Base-by-base conservation (phyloP, 2,329 filamentous ascomycete genomes). In the Penicillium sp. region DNA sequence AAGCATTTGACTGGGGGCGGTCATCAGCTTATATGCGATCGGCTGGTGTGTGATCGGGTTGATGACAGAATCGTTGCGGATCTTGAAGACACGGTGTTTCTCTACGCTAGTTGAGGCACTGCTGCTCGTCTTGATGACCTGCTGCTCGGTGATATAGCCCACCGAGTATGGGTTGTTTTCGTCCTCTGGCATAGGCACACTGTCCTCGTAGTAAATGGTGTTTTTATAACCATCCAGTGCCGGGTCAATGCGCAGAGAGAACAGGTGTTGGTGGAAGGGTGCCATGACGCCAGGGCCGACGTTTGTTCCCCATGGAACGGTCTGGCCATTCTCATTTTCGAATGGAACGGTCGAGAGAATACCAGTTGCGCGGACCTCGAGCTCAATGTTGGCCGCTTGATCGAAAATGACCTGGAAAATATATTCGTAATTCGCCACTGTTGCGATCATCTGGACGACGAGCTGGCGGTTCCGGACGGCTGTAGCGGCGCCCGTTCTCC, bases 231-330 rank as follows among this genome's bases (percentile, higher is more conserved):
- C 84, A 49, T 83, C 83, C 29, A 85, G 68, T 56, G 81, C 81
- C 9, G 84, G 83, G 61, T 86, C 84, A 18, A 87, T 76, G 6
- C 84, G 81, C 13, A 86, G 76, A 5, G 81, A 85, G 74, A 92
- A 90, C 67, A 90, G 85, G 71, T 91, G 88, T 66, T 92, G 88
- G 65, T 91, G 88, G 70, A 87, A 84, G 0, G 79, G 76, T 0
- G 85, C 87, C 33, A 90, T 80, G 8, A 87, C 85, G 33, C 85
- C 85, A 0, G 85, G 85, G 49, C 86, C 84, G 2, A 89, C 85
- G 43, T 87, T 81, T 0, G 85, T 89, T 31, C 85, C 86, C 75
- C 82, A 88, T 2, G 84, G 83, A 0, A 88, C 84, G 5, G 80
- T 80, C 38, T 85, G 69, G 24, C 82, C 84, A 51, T 85, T 80